Conservation (phyloP, 768 basidiomycete species). For the Tephrocybe rancida region DNA sequence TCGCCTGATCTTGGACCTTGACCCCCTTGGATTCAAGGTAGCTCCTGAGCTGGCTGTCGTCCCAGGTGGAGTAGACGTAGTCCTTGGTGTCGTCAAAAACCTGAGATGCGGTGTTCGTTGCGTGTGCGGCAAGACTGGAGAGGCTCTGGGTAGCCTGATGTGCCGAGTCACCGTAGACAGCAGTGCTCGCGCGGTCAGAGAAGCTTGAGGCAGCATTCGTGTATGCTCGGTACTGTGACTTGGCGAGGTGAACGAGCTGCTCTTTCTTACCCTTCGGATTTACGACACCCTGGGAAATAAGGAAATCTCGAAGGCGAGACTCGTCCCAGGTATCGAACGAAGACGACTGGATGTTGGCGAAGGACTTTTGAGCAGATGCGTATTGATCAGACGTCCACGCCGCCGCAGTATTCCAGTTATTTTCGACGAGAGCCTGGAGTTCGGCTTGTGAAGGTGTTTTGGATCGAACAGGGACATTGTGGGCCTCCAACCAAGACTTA, state of each 20-base stretch:
- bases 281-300: conserved; percentile 87
- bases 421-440: conserved; percentile 50
- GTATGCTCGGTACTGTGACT: conserved; percentile 66
- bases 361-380: conserved; percentile 61
- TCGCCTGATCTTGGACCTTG: conserved; percentile 51
- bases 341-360: conserved; percentile 57
- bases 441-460: conserved; percentile 42
- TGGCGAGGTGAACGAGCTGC: conserved; percentile 77
- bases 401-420: conserved; percentile 59
- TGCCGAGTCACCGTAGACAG: conserved; percentile 47
- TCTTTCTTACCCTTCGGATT: conserved; percentile 80
- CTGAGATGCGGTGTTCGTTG: conserved; percentile 50
- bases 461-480: conserved; percentile 59
- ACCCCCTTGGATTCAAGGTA: conserved; percentile 81
- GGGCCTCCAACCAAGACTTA: conserved; percentile 67
- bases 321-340: conserved; percentile 87
- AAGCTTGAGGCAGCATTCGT: conserved; percentile 60
- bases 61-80: conserved; percentile 90
- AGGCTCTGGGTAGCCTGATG: conserved; percentile 41
- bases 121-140: conserved; percentile 48
- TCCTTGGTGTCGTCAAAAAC: conserved; percentile 77
- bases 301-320: conserved; percentile 74
- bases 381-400: conserved; percentile 70
- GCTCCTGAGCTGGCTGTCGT: conserved; percentile 68
- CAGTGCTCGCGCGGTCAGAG: conserved; percentile 52